Evolutionary conservation across 805 yeast genomes (phyloP).

Genomic region (Candida michaelii): DNA sequence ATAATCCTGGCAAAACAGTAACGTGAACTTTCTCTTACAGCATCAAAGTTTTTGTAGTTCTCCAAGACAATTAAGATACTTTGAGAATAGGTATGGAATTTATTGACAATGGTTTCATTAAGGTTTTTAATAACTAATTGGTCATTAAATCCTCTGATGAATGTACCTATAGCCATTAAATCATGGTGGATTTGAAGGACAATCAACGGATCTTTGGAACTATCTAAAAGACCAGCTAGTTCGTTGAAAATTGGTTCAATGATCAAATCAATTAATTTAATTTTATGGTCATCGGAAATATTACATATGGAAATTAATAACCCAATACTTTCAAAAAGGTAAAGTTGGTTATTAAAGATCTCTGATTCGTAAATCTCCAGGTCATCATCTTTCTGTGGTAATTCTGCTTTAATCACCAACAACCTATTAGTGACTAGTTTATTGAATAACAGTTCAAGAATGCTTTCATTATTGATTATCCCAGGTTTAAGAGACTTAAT

Average conservation of each 20-base stretch:
- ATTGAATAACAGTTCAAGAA: conserved; percentile 56
- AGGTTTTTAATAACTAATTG: conserved; percentile 16
- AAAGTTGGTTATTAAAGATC: conserved; percentile 73
- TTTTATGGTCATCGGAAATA: conserved; percentile 30
- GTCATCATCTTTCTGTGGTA: conserved; percentile 56
- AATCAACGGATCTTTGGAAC: conserved; percentile 14
- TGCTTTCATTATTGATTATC: conserved; percentile 39
- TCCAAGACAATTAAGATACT: conserved; percentile 84
- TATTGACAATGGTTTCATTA: conserved; percentile 29
- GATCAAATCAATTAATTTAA: conserved; percentile 57
- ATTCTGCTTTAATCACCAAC: conserved; percentile 60
- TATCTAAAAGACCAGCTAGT: conserved; percentile 53
- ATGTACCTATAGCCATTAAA: conserved; percentile 84
- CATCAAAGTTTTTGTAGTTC: conserved; percentile 61
- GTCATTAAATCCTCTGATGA: conserved; percentile 79
- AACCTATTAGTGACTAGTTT: conserved; percentile 53
- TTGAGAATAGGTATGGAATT: conserved; percentile 67
- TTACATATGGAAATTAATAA: conserved; percentile 56
- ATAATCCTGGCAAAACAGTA: conserved; percentile 86
- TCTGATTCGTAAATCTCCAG: conserved; percentile 49
- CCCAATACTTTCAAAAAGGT: conserved; percentile 85
- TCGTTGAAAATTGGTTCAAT: conserved; percentile 74
- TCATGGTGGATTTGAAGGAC: conserved; percentile 82
- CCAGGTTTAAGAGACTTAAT: conserved; percentile 70
- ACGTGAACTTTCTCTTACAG: conserved; percentile 80